Evolutionary conservation across 1,284 basidiomycete genomes (phyloP), one percentile per base, ranked within the genome.

Genomic region (Cryptococcus neoformans): DNA sequence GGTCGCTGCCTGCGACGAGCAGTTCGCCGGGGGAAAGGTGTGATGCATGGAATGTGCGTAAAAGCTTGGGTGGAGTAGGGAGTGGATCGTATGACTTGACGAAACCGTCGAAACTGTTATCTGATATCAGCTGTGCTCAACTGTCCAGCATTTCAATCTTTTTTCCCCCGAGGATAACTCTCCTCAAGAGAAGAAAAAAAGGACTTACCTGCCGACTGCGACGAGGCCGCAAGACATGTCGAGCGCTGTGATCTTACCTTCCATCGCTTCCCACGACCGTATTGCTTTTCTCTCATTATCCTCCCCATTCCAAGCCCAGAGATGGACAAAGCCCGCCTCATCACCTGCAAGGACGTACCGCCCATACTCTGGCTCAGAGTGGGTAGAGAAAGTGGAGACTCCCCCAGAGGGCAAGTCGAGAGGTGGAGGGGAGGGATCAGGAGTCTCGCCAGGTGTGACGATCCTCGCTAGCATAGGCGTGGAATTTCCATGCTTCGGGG

Each of bases 1-100:
- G 64, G 37, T 69, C 66, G 6, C 60, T 61, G 4, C 58, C 61
- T 2, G 72, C 72, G 3, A 69, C 61, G 8, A 63, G 54, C 6
- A 60, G 53, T 47, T 76, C 72, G 34, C 64, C 66, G 0, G 73
- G 64, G 1, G 69, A 63, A 34, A 73, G 58, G 48, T 65, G 68
- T 14, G 62, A 55, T 14, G 68, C 63, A 41, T 68, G 61, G 62
- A 75, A 74, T n/a, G 63, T 50, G 4, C 73, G 69, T 0, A 77
- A 55, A 14, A 69, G 62, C 1, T 39, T 42, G 2, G 74, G 71
- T 0, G 58, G 53, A 4, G 54, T 44, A 1, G 73, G 64, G 2
- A 75, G 62, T 0, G 75, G 72, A 49, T 77, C 76, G 49, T 63
- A 76, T 16, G 76, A 59, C 36, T 70, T 69, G 42, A 75, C 68